Evolutionary conservation across 306 rosid species (phyloP).

Genomic region (Ormosia semicastrata): DNA sequence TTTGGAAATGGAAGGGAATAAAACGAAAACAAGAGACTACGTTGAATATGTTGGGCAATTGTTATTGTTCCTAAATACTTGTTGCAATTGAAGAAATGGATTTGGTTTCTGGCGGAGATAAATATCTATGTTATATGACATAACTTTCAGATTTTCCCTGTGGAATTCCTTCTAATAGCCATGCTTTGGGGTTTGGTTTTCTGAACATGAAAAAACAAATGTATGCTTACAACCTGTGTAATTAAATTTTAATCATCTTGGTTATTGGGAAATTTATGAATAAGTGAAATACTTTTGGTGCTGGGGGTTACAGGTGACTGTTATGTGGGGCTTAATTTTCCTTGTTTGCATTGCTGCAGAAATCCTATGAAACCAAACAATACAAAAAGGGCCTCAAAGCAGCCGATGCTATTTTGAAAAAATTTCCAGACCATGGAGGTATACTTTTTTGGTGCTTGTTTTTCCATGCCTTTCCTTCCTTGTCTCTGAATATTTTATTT

Average conservation of each 20-base stretch:
- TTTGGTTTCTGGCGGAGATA: neutral
- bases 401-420: slow-evolving; percentile 87
- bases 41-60: neutral
- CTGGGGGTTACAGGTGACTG: neutral
- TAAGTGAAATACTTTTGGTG: neutral
- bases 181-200: slow-evolving; percentile 15
- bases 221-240: neutral
- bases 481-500: neutral
- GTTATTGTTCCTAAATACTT: neutral
- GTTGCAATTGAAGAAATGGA: slow-evolving; percentile 14
- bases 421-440: slow-evolving; percentile 97
- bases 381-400: slow-evolving; percentile 96
- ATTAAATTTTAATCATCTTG: neutral
- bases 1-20: neutral
- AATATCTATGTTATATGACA: neutral
- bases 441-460: neutral
- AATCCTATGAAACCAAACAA: slow-evolving; percentile 95
- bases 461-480: neutral
- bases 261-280: neutral
- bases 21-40: neutral
- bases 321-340: slow-evolving; percentile 17
- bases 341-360: slow-evolving; percentile 44
- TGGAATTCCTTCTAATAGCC: neutral
- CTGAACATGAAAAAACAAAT: neutral
- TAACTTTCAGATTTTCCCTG: neutral